Percentiles rank a stretch among this genome's conserved stretches.
phyloP scores from a whole-genome alignment of 2,329 filamentous ascomycete genomes.

The Mariannaea sp. region DNA sequence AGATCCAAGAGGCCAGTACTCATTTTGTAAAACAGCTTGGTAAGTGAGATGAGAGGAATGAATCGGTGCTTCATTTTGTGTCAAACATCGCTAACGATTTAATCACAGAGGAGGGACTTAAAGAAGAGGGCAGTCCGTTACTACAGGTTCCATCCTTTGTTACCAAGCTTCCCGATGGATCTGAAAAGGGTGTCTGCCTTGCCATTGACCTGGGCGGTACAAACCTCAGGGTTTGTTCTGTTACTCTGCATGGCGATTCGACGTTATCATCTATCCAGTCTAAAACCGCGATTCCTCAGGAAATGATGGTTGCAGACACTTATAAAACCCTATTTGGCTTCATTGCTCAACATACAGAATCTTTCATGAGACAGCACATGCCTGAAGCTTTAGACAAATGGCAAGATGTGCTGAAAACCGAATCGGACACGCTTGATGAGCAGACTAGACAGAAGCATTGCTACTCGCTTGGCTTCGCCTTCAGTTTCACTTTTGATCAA shows the following conservation, averaged over 20 bases:
- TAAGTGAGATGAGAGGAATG: no score
- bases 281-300: not conserved
- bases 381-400: not conserved
- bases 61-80: no score
- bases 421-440: not conserved
- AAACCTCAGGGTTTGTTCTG: constrained; percentile 42
- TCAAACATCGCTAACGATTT: no score
- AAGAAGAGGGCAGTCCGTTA: no score
- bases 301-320: constrained; percentile 6
- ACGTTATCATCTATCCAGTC: constrained; percentile 68
- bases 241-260: constrained; percentile 56
- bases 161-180: constrained; percentile 7
- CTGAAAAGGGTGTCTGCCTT: constrained; percentile 21
- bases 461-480: constrained; percentile 10
- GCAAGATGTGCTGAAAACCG: not conserved
- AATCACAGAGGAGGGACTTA: no score
- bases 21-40: no score
- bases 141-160: constrained; percentile 16
- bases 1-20: no score
- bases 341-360: not conserved
- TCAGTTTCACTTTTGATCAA: constrained; percentile 16
- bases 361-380: not conserved
- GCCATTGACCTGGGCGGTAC: constrained; percentile 44
- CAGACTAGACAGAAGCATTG: no score
- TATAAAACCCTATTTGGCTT: constrained; percentile 10